phyloP scores from a whole-genome alignment of 345 rosid species.

The Eucalyptus cloeziana region DNA sequence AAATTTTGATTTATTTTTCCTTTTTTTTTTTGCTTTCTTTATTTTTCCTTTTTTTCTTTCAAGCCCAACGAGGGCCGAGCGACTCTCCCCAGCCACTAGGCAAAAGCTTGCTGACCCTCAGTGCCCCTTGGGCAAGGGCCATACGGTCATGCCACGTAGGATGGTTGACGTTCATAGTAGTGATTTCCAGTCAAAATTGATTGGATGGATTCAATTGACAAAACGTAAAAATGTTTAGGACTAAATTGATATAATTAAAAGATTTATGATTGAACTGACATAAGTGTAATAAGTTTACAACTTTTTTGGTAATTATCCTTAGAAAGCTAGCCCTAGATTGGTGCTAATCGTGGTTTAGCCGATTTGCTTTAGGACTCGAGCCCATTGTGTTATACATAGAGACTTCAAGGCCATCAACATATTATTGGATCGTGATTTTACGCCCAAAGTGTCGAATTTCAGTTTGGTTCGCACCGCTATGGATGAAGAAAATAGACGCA shows the following conservation, averaged over 20 bases:
- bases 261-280: fast-evolving
- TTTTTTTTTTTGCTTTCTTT: too few relatives aligned
- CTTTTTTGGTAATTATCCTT: neutral
- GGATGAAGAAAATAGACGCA: constrained; percentile 73
- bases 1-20: fast-evolving
- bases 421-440: constrained; percentile 76
- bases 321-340: constrained; percentile 63
- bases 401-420: constrained; percentile 94
- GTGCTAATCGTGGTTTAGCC: constrained; percentile 85
- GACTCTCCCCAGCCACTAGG: too few relatives aligned
- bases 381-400: constrained; percentile 74
- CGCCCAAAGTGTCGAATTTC: constrained; percentile 78
- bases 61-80: too few relatives aligned
- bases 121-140: fast-evolving
- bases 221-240: too few relatives aligned
- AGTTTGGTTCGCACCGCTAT: constrained; percentile 70
- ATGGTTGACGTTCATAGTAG: fast-evolving
- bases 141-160: too few relatives aligned
- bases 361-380: constrained; percentile 88
- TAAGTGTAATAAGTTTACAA: fast-evolving
- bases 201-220: fast-evolving
- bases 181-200: too few relatives aligned
- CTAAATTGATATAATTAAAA: too few relatives aligned
- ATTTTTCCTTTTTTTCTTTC: too few relatives aligned
- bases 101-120: too few relatives aligned